Conservation (phyloP, 78 protist genomes). For the Planoprotostelium fungivorum region DNA sequence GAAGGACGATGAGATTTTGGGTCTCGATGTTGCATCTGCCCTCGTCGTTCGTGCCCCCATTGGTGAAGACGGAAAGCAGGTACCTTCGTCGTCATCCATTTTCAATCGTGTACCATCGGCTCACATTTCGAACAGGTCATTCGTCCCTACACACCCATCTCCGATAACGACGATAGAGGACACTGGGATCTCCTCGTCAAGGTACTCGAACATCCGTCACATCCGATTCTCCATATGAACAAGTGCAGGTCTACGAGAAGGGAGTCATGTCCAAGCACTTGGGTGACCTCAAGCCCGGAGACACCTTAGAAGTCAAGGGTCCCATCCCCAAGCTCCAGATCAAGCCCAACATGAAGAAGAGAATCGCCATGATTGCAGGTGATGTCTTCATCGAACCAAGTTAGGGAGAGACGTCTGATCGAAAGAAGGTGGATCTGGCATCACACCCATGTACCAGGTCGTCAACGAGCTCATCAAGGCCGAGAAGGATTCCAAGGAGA, state of each 20-base stretch:
- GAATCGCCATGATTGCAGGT: constrained; percentile 75
- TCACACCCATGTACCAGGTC: constrained; percentile 85
- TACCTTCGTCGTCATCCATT: neutral
- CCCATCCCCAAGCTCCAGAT: constrained; percentile 59
- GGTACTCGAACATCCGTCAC: neutral
- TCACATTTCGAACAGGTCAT: constrained; percentile 33
- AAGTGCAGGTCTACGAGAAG: constrained; percentile 27
- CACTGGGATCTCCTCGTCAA: constrained; percentile 74
- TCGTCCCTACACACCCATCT: constrained; percentile 79
- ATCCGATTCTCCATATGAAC: no score
- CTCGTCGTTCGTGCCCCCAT: neutral
- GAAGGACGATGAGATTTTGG: neutral
- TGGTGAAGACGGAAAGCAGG: neutral
- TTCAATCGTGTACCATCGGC: neutral
- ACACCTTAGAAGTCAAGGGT: constrained; percentile 56
- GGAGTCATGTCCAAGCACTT: constrained; percentile 50
- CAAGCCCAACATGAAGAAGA: constrained; percentile 17
- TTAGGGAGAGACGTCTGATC: no score
- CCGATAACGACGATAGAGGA: constrained; percentile 52
- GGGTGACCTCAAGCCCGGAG: constrained; percentile 53
- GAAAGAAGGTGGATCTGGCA: constrained; percentile 87
- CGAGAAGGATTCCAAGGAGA: constrained; percentile 26
- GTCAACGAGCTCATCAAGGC: constrained; percentile 36
- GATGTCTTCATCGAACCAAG: no score
- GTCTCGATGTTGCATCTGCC: neutral